Evolutionary conservation across 2,329 filamentous ascomycete species (phyloP), one percentile per base, ranked within the genome.

Genomic region (Neonectria faginata): DNA sequence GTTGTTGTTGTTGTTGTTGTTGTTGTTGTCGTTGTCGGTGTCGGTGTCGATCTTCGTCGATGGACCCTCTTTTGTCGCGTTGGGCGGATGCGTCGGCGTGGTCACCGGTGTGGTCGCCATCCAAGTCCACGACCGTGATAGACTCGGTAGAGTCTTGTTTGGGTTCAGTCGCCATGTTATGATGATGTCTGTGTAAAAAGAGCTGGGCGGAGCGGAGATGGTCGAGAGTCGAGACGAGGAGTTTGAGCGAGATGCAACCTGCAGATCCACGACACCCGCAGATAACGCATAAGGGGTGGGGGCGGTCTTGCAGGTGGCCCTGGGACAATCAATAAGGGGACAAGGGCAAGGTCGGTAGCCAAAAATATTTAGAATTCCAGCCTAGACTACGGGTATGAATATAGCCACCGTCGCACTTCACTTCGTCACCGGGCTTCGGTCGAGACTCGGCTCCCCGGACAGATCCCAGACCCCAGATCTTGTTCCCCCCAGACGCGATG

Each of bases 381-480:
- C 25, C 45, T 31, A 22, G 22, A 29, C n/a, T n/a, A 22, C 22
- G 22, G 22, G 11, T 48, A 27, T 36, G 33, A 36, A 36, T 14
- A 36, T 36, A 12, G 6, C 6, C 33, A 14, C 29, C 45, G 45
- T 48, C 27, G 22, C 45, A 48, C 18, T 22, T n/a, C 45, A 25
- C 16, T 12, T 31, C 7, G 27, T 48, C 45, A 31, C 33, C 33
- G 11, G 33, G 29, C 45, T 29, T 29, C 45, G 45, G 45, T 48
- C 45, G 25, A 29, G 45, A 48, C 45, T 25, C 7, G 12, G 22
- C 22, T 22, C 22, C 22, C 22, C 22, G 14, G 45, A 27, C 45
- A 11, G 31, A 31, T 25, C 45, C 45, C 45, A 48, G 25, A 48
- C 45, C 25, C 45, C 45, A 48, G 45, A 48, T 48, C 45, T 36